Conservation (phyloP, 768 basidiomycete species). For the Albatrellus ellisii region DNA sequence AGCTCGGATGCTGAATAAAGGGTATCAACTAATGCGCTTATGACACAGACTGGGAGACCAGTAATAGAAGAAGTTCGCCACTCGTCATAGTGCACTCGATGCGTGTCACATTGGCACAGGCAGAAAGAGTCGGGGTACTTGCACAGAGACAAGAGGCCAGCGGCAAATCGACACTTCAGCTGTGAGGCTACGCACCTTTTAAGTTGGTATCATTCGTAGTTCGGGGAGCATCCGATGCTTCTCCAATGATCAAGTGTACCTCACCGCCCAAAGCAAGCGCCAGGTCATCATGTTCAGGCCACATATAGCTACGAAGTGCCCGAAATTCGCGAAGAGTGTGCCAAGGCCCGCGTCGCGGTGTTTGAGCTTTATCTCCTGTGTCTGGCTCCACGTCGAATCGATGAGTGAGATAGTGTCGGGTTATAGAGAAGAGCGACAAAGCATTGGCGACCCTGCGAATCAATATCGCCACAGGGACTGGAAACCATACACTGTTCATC, state of each 20-base stretch:
- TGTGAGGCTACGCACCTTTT: too few relatives aligned
- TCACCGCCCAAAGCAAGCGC: neutral
- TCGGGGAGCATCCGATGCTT: too few relatives aligned
- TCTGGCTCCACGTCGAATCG: slow-evolving; percentile 14
- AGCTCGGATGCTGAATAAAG: slow-evolving; percentile 1
- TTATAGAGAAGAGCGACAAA: slow-evolving; percentile 56
- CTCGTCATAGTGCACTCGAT: neutral
- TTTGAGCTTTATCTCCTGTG: neutral
- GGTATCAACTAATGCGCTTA: too few relatives aligned
- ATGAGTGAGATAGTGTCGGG: slow-evolving; percentile 46
- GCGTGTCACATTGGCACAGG: neutral
- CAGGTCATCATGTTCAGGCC: too few relatives aligned
- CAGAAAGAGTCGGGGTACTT: too few relatives aligned
- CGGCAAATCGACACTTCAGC: too few relatives aligned
- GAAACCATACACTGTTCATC: slow-evolving; percentile 37
- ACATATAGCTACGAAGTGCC: too few relatives aligned
- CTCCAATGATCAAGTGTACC: neutral
- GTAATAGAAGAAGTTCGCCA: neutral
- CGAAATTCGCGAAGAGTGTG: slow-evolving; percentile 1
- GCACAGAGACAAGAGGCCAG: too few relatives aligned
- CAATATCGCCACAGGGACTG: slow-evolving; percentile 44
- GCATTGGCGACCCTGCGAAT: slow-evolving; percentile 56
- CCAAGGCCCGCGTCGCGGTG: neutral
- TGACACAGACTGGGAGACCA: neutral
- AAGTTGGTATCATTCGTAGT: too few relatives aligned